Base-by-base conservation (phyloP, 305 asterid genomes). In the Fraxinus floribunda region DNA sequence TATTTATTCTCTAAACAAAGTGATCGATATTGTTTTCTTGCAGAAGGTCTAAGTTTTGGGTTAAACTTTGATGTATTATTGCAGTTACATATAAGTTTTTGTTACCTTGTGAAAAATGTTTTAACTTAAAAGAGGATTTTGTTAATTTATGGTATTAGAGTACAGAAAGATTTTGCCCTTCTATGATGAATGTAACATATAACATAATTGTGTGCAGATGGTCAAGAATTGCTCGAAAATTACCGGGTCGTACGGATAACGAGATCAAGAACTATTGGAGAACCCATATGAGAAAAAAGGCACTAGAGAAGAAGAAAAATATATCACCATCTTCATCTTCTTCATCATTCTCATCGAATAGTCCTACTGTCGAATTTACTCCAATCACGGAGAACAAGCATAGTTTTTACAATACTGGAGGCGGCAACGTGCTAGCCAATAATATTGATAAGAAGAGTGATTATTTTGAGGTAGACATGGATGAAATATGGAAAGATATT, bases 221-320 rank as follows among this genome's bases (percentile, higher is more conserved):
- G 99, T 95, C 99, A 22, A 94, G 90, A 85, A 95, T 95, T 79
- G 98, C 99, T 2, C 86, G 90, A 22, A 95, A 93, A 80, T 70
- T 95, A 76, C 98, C 99, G 0, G 99, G 98, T 10, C 94, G 99
- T 83, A 95, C 99, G 0, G 99, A 95, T 81, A 95, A 95, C 49
- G 98, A 95, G 87, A 95, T 95, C 80, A 95, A 95, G 86, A 95
- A 95, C 83, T 95, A 94, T 30, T 94, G 97, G 99, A 89, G 98
- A 39, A 94, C 97, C 2, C 95, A 93, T 85, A 90, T 90, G 98
- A 91, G 99, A 88, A 94, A 94, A 83, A 89, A 88, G 82, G 98
- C 98, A 68, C 98, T 90, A 82, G 97, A 92, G 74, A 89, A 84
- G 86, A 93, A 89, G 83, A 92, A 90, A 38, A 38, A 79, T 20